Base-by-base conservation (phyloP, 495 filamentous ascomycete species). In the Mycothermus thermophilus region DNA sequence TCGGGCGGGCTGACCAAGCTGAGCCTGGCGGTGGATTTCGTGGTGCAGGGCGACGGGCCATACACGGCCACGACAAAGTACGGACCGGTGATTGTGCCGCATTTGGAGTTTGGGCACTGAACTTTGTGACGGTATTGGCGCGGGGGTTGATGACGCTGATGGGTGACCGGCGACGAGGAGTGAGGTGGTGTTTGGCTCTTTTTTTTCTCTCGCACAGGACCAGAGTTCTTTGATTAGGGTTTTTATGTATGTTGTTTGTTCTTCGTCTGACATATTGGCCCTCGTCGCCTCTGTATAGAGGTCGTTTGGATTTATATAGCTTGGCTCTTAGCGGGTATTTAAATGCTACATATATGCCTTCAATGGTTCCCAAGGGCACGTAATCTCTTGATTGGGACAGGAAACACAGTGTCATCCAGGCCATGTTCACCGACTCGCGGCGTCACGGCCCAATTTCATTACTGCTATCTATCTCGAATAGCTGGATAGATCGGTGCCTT, bases 11-110 rank as follows among this genome's bases (percentile, higher is more conserved):
- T 71, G 26, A 75, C 72, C n/a, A 80, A 76, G 64, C 45, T 96
- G 42, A 94, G 83, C 57, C 61, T 97, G 19, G 88, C 88, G 7
- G 81, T 90, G 5, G 90, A 97, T 53, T 97, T 95, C 50, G 88
- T 97, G 64, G 90, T 97, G 11, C 90, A 97, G 62, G 83, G 81
- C 2, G 88, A 94, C 43, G 79, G 84, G 3, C 68, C 69, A 1
- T 83, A 75, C 51, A 77, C 71, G 14, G 63, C 60, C 42, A 84
- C 93, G 22, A 85, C 84, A 32, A 97, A 97, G 63, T 97, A 95
- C 57, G 90, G 90, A 7, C 90, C 90, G 24, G 92, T 96, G 11
- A 82, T 96, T 61, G 76, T 97, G 50, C 92, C 92, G 33, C 83
- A 76, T 62, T 58, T 97, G 49, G 92, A 93, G 56, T 83, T 77